A percentile compares a stretch with the other conserved stretches of the same genome.
These are phyloP conservation scores for Funneliformis mosseae DNA, from an alignment of 192 early-diverging fungal genomes.

Conservation along the genomic window DNA sequence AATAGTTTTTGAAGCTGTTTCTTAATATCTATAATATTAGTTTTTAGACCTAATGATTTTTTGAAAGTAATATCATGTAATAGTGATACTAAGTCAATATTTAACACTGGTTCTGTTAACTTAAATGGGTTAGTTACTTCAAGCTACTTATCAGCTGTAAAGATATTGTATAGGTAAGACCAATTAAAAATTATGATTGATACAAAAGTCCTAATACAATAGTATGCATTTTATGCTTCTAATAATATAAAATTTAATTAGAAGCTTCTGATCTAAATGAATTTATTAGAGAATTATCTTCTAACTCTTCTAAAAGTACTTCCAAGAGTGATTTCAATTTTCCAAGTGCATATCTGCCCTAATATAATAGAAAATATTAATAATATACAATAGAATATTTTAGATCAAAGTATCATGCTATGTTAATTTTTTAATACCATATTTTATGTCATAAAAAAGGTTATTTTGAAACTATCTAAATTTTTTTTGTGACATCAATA, in stretches of 20 bases:
- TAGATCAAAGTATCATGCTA: conserved; percentile 19
- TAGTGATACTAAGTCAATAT: background rate
- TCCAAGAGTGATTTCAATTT: no score
- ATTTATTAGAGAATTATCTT: no score
- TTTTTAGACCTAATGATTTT: background rate
- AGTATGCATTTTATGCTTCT: no score
- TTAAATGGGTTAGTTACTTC: conserved; percentile 22
- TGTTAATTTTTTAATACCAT: conserved; percentile 17
- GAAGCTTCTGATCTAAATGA: no score
- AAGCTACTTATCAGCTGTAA: conserved; percentile 14
- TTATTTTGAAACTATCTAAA: conserved; percentile 18
- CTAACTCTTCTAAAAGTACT: no score
- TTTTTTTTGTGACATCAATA: conserved; percentile 11
- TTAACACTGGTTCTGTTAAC: conserved; percentile 2
- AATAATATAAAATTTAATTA: no score
- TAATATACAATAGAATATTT: background rate
- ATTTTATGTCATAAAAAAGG: conserved; percentile 9
- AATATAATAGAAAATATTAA: conserved; percentile 1
- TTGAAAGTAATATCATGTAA: conserved; percentile 16
- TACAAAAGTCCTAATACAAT: no score
- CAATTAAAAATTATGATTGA: conserved; percentile 18
- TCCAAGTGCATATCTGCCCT: no score
- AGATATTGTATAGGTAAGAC: conserved; percentile 9
- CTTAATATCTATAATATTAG: background rate
- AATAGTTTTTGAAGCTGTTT: no score